These are phyloP conservation scores for Tuber indicum DNA, from an alignment of 495 filamentous ascomycete genomes.

Conservation along the genomic window DNA sequence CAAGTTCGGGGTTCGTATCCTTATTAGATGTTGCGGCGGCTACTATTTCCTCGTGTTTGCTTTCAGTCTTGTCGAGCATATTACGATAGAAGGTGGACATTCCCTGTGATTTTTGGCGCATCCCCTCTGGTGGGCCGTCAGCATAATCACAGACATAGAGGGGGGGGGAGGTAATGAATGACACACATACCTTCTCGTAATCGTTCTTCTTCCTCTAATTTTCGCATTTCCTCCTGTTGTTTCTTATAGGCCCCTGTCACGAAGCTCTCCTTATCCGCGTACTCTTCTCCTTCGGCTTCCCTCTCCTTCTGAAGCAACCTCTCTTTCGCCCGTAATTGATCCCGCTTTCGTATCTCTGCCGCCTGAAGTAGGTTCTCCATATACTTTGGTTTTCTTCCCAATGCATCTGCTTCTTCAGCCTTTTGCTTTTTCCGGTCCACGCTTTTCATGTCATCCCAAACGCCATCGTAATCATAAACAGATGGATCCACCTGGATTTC, in stretches of 20 bases:
- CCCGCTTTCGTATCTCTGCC: slow-evolving; percentile 80
- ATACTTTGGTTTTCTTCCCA: slow-evolving; percentile 65
- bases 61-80: slow-evolving; percentile 69
- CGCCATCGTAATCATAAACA: slow-evolving; percentile 71
- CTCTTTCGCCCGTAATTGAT: slow-evolving; percentile 80
- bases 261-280: slow-evolving; percentile 91
- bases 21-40: slow-evolving; percentile 47
- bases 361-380: slow-evolving; percentile 73
- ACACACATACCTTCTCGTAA: slow-evolving; percentile 55
- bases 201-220: slow-evolving; percentile 75
- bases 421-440: slow-evolving; percentile 43
- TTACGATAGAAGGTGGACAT: slow-evolving; percentile 84
- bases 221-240: slow-evolving; percentile 77
- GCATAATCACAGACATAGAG: not conserved
- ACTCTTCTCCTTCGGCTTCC: slow-evolving; percentile 89
- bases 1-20: slow-evolving; percentile 28
- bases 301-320: slow-evolving; percentile 78
- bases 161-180: slow-evolving; percentile 49
- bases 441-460: slow-evolving; percentile 57
- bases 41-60: slow-evolving; percentile 65
- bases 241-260: slow-evolving; percentile 92
- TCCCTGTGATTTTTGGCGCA: slow-evolving; percentile 58
- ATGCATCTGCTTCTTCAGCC: slow-evolving; percentile 41
- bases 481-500: slow-evolving; percentile 58
- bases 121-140: slow-evolving; percentile 10